phyloP scores from a whole-genome alignment of 768 basidiomycete genomes.

The Calocybe gangraenosa region DNA sequence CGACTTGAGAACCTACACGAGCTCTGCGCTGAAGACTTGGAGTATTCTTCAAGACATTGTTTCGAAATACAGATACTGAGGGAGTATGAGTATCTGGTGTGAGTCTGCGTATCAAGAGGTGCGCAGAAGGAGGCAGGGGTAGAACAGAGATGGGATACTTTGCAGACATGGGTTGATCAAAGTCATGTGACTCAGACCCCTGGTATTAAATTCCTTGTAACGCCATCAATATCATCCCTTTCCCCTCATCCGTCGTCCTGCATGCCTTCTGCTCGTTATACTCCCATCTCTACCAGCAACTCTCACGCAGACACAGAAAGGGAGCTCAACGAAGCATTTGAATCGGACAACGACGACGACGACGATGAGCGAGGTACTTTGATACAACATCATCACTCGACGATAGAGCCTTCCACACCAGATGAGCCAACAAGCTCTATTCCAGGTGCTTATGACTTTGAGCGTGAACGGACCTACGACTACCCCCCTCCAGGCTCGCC shows the following conservation, averaged over 20 bases:
- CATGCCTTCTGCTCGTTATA: slow-evolving; percentile 24
- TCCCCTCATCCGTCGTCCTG: no score
- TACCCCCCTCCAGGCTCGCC: slow-evolving; percentile 79
- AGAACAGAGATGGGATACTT: slow-evolving; percentile 48
- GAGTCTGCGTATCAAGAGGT: slow-evolving; percentile 40
- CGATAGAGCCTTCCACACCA: no score
- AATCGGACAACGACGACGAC: slow-evolving; percentile 20
- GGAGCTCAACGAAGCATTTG: slow-evolving; percentile 14
- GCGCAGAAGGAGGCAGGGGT: slow-evolving; percentile 36
- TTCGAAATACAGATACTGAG: slow-evolving; percentile 46
- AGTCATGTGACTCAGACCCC: no score
- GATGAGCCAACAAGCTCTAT: slow-evolving; percentile 21
- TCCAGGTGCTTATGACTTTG: slow-evolving; percentile 70
- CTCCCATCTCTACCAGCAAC: slow-evolving; percentile 5
- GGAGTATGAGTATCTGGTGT: slow-evolving; percentile 60
- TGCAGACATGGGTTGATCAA: slow-evolving; percentile 1
- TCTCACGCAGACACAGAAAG: slow-evolving; percentile 4
- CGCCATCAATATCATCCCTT: no score
- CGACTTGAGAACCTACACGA: slow-evolving; percentile 28
- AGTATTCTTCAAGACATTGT: slow-evolving; percentile 39
- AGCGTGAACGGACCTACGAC: slow-evolving; percentile 70
- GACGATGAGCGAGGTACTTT: slow-evolving; percentile 10
- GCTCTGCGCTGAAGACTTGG: slow-evolving; percentile 73
- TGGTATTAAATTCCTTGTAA: no score
- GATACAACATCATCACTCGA: neutral